Conservation (phyloP, 805 yeast genomes). For the Candida berthetii region DNA sequence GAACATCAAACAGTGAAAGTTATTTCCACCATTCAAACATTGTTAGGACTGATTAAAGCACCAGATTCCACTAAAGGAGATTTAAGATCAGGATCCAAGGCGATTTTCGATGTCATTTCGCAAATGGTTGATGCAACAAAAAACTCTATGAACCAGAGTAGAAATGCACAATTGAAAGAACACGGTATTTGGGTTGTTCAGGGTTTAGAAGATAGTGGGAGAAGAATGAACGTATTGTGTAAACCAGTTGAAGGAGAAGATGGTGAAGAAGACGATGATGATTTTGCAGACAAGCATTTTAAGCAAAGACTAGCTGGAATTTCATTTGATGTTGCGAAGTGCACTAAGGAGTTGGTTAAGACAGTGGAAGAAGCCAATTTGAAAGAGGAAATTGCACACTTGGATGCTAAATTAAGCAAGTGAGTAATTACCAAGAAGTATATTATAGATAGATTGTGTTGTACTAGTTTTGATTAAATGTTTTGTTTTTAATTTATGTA, state of each 20-base stretch:
- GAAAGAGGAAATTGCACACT: conserved; percentile 76
- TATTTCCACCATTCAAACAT: conserved; percentile 79
- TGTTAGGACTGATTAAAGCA: conserved; percentile 69
- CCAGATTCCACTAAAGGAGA: conserved; percentile 74
- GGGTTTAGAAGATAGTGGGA: conserved; percentile 77
- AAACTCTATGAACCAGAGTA: conserved; percentile 80
- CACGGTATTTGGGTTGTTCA: conserved; percentile 91
- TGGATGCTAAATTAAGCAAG: conserved; percentile 49
- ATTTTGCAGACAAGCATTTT: conserved; percentile 81
- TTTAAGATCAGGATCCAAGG: conserved; percentile 63
- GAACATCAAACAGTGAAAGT: conserved; percentile 94
- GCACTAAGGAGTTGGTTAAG: conserved; percentile 92
- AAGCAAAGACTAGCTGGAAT: conserved; percentile 94
- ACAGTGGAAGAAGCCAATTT: conserved; percentile 93
- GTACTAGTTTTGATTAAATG: too few relatives aligned
- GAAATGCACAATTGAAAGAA: conserved; percentile 78
- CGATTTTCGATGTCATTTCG: conserved; percentile 71
- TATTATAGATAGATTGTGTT: too few relatives aligned
- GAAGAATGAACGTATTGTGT: conserved; percentile 74
- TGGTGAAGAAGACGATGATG: conserved; percentile 35
- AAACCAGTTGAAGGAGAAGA: conserved; percentile 22
- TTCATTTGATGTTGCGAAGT: conserved; percentile 93
- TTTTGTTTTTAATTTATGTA: too few relatives aligned
- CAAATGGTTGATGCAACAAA: conserved; percentile 90
- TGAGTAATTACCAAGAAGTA: too few relatives aligned